Conservation (phyloP, 2,329 filamentous ascomycete genomes). For the Tolypocladium album region DNA sequence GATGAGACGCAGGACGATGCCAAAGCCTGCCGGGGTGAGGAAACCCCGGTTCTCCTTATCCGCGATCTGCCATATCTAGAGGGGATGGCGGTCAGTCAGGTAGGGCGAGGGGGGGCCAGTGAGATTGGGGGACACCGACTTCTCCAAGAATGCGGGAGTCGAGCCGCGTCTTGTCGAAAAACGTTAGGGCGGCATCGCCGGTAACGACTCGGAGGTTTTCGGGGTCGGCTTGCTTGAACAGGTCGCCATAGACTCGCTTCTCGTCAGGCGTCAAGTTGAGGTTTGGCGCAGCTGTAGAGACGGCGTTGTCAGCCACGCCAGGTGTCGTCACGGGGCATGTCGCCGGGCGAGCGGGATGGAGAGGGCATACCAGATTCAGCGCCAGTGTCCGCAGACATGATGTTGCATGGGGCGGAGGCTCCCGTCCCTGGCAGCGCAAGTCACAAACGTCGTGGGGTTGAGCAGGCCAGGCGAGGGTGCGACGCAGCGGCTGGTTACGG, state of each 20-base stretch:
- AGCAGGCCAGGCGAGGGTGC: background rate
- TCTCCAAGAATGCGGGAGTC: slow-evolving; percentile 79
- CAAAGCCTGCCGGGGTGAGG: slow-evolving; percentile 85
- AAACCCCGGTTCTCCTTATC: slow-evolving; percentile 94
- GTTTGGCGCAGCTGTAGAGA: slow-evolving; percentile 44
- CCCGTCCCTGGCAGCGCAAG: background rate
- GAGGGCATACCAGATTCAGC: slow-evolving; percentile 10
- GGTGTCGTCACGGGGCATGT: background rate
- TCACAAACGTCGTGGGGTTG: background rate
- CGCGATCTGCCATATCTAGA: slow-evolving; percentile 96
- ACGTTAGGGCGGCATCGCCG: slow-evolving; percentile 90
- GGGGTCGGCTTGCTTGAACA: slow-evolving; percentile 87
- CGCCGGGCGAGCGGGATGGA: background rate
- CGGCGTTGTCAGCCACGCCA: slow-evolving; percentile 4
- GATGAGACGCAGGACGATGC: slow-evolving; percentile 85
- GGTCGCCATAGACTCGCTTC: slow-evolving; percentile 85
- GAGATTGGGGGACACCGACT: slow-evolving; percentile 37
- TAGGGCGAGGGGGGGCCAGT: background rate
- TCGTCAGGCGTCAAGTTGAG: slow-evolving; percentile 85
- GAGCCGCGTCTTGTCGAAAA: slow-evolving; percentile 93
- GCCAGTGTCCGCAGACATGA: slow-evolving; percentile 13
- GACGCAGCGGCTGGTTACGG: background rate
- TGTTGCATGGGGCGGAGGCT: slow-evolving; percentile 2
- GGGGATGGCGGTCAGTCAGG: slow-evolving; percentile 3
- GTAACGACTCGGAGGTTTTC: slow-evolving; percentile 90